Evolutionary conservation across 208 protist genomes (phyloP), one percentile per base, ranked within the genome.

Genomic region (Trypanosoma conorhini): DNA sequence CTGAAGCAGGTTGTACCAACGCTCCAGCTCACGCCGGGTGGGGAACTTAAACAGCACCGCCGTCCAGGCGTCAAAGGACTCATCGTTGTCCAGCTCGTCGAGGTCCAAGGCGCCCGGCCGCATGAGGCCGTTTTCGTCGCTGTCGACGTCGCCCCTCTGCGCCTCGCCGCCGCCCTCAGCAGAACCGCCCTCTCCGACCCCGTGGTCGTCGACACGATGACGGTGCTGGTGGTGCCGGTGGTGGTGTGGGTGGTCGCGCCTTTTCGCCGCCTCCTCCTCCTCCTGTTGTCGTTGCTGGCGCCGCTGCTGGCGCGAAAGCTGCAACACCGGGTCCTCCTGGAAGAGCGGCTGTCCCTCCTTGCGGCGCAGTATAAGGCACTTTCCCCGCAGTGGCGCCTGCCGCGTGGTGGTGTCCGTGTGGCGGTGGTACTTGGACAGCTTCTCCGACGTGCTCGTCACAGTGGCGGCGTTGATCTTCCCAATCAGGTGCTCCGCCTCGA

Each of bases 1-100:
- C 50, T 91, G 76, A 4, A 96, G 76, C 1, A 96, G 62, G 59
- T 92, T 96, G 28, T 90, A 76, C 88, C 91, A 96, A 30, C 91
- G 80, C 79, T 96, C 91, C 67, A 87, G 79, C 55, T 92, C 88
- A 21, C 88, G 83, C 0, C 83, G 82, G 4, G 87, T 90, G 9
- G 82, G 85, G 42, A 96, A 84, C 79, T 94, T 93, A 42, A 96
- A 89, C 9, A 84, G 74, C 28, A 96, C 80, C 30, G 71, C 65
- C 28, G 19, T 74, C 86, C 87, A 92, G 12, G 30, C 9, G 22
- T 22, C 10, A 68, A 54, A 77, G 21, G 56, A 28, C 2, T 62
- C 50, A 5, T 51, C 54, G 21, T 59, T 31, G 17, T 55, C 22
- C 19, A 54, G 21, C 8, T 46, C 42, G 1, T 46, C 42, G 15